A percentile compares a stretch with the other conserved stretches of the same genome.
Conservation (phyloP, 495 filamentous ascomycete species). For the Talaromyces thailandensis region DNA sequence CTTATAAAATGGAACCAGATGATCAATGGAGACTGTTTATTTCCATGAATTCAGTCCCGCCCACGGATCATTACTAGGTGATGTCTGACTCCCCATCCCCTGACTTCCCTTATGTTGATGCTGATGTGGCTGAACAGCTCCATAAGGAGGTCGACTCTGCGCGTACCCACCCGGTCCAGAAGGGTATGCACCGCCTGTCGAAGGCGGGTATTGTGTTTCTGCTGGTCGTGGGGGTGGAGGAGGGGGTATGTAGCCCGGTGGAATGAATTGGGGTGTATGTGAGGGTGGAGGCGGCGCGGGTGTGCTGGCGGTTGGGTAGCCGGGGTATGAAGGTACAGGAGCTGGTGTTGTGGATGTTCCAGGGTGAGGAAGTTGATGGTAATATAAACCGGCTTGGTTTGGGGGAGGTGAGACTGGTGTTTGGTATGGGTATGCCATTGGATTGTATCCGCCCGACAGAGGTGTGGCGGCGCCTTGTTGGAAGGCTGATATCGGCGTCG, state of each 20-base stretch:
- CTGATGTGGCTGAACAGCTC: constrained; percentile 26
- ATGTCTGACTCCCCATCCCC: constrained; percentile 13
- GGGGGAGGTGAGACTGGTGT: constrained; percentile 37
- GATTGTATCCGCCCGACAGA: constrained; percentile 42
- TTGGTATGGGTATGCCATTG: constrained; percentile 45
- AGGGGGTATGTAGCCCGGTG: constrained; percentile 80
- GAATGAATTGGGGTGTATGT: constrained; percentile 40
- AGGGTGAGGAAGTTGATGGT: constrained; percentile 10
- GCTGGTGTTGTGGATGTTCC: constrained; percentile 32
- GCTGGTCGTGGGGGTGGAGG: constrained; percentile 82
- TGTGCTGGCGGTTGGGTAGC: constrained; percentile 18
- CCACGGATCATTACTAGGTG: constrained; percentile 61
- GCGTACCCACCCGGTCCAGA: constrained; percentile 52
- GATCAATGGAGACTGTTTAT: constrained; percentile 40
- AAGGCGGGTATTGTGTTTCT: constrained; percentile 61
- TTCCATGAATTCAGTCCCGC: constrained; percentile 83
- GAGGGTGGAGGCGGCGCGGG: constrained; percentile 25
- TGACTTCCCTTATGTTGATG: constrained; percentile 25
- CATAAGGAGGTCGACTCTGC: constrained; percentile 29
- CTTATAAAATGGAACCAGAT: neutral
- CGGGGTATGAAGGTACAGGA: constrained; percentile 15
- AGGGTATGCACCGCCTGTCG: constrained; percentile 38
- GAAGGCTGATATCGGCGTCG: constrained; percentile 23
- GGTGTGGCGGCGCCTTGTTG: constrained; percentile 38
- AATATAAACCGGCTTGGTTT: constrained; percentile 16